Conservation (phyloP, 2,329 filamentous ascomycete species). For the Aureobasidium sp. region DNA sequence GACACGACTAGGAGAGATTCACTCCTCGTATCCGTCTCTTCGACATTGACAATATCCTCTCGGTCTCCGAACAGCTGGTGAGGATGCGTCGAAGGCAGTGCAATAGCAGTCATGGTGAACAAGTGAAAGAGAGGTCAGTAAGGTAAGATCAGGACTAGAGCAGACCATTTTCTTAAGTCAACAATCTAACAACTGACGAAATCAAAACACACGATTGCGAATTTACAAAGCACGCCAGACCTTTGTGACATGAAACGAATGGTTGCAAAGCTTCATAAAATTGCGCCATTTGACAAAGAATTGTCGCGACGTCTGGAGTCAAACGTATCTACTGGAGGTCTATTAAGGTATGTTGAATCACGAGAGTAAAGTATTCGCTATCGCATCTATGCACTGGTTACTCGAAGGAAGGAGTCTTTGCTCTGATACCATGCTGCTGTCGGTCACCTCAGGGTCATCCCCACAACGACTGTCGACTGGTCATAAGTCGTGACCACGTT, state of each 20-base stretch:
- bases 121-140: too few species aligned
- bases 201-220: not conserved
- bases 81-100: not conserved
- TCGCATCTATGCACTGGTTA: rapidly evolving
- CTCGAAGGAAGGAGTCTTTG: not conserved
- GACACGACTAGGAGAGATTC: not conserved
- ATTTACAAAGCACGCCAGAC: not conserved
- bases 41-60: too few species aligned
- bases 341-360: not conserved
- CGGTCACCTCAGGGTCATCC: not conserved
- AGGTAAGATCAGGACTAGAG: too few species aligned
- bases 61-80: not conserved
- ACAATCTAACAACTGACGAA: not conserved
- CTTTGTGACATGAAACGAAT: not conserved
- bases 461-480: not conserved
- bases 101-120: not conserved
- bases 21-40: not conserved
- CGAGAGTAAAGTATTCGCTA: not conserved
- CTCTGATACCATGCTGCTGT: not conserved
- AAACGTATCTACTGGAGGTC: rapidly evolving
- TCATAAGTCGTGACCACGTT: not conserved
- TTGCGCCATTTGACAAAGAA: not conserved
- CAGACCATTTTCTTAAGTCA: too few species aligned
- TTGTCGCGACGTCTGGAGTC: not conserved
- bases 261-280: not conserved